These are phyloP conservation scores for Aspergillus candidus DNA, from an alignment of 2,329 filamentous ascomycete genomes.

Conservation along the genomic window DNA sequence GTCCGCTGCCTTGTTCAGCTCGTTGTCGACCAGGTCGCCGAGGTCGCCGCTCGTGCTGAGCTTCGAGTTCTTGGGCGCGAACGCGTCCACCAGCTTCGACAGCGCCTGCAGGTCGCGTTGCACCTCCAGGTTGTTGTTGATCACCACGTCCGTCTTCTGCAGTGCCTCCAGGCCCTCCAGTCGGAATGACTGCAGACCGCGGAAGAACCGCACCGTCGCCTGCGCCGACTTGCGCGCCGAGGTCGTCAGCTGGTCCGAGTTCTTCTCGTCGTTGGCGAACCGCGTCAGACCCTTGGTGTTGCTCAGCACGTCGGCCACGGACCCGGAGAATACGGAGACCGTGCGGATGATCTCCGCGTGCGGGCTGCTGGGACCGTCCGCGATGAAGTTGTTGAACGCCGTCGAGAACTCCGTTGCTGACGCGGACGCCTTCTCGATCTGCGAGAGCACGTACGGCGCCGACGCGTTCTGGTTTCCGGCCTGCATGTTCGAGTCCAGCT, in stretches of 20 bases:
- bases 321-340: slow-evolving; percentile 81
- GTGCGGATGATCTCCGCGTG: slow-evolving; percentile 90
- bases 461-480: slow-evolving; percentile 98
- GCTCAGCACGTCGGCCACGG: slow-evolving; percentile 86
- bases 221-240: slow-evolving; percentile 78
- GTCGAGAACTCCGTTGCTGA: slow-evolving; percentile 97
- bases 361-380: slow-evolving; percentile 84
- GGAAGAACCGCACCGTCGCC: slow-evolving; percentile 90
- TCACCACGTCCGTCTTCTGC: slow-evolving; percentile 93
- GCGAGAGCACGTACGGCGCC: slow-evolving; percentile 87
- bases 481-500: slow-evolving; percentile 96
- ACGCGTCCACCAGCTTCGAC: slow-evolving; percentile 86
- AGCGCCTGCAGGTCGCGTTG: slow-evolving; percentile 89
- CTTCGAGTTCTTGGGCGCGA: slow-evolving; percentile 81
- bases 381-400: slow-evolving; percentile 97
- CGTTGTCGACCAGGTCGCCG: slow-evolving; percentile 84
- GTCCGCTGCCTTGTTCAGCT: slow-evolving; percentile 87
- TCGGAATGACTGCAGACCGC: slow-evolving; percentile 85
- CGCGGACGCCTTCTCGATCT: slow-evolving; percentile 92
- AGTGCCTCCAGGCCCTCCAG: slow-evolving; percentile 83
- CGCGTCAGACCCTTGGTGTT: slow-evolving; percentile 94
- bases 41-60: slow-evolving; percentile 75
- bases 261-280: slow-evolving; percentile 92
- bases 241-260: slow-evolving; percentile 75
- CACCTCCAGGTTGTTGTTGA: slow-evolving; percentile 95